Evolutionary conservation across 345 rosid genomes (phyloP).

Genomic region (Clarkia xantiana): DNA sequence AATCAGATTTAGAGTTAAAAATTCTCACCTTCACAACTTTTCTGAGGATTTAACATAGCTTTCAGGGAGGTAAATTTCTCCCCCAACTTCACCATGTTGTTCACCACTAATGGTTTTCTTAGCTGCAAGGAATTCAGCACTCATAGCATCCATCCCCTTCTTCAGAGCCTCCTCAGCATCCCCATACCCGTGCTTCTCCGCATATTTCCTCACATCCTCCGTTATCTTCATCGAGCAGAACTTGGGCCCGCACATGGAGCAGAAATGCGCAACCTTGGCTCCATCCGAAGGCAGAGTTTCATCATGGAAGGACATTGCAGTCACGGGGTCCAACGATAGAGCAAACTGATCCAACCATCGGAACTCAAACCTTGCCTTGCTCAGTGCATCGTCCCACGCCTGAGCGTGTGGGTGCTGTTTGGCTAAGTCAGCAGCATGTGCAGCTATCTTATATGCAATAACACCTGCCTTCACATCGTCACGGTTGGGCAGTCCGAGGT

Average conservation of each 20-base stretch:
- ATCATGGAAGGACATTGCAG: slow-evolving; percentile 95
- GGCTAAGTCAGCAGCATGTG: slow-evolving; percentile 98
- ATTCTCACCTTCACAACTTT: slow-evolving; percentile 41
- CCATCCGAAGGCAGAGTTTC: slow-evolving; percentile 97
- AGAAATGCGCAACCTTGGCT: slow-evolving; percentile 96
- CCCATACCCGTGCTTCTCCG: slow-evolving; percentile 94
- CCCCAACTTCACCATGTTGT: slow-evolving; percentile 94
- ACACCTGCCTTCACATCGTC: slow-evolving; percentile 98
- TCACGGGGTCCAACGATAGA: slow-evolving; percentile 89
- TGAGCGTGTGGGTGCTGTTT: slow-evolving; percentile 92
- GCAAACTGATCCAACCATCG: slow-evolving; percentile 99
- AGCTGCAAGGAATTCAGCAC: slow-evolving; percentile 76
- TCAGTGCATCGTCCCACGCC: slow-evolving; percentile 93
- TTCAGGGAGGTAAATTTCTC: slow-evolving; percentile 84
- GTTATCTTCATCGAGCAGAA: slow-evolving; percentile 99
- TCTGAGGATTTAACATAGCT: slow-evolving; percentile 33
- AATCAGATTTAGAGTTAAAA: neutral
- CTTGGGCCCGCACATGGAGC: slow-evolving; percentile 98
- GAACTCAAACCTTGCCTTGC: slow-evolving; percentile 94
- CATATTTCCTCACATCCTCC: slow-evolving; percentile 91
- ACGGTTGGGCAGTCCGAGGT: slow-evolving; percentile 94
- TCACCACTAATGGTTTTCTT: slow-evolving; percentile 90
- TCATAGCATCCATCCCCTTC: slow-evolving; percentile 93
- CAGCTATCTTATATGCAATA: slow-evolving; percentile 90
- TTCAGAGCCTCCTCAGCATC: slow-evolving; percentile 77